These are phyloP conservation scores for Saxophila tyrrhenica DNA, from an alignment of 495 filamentous ascomycete species.

Conservation along the genomic window DNA sequence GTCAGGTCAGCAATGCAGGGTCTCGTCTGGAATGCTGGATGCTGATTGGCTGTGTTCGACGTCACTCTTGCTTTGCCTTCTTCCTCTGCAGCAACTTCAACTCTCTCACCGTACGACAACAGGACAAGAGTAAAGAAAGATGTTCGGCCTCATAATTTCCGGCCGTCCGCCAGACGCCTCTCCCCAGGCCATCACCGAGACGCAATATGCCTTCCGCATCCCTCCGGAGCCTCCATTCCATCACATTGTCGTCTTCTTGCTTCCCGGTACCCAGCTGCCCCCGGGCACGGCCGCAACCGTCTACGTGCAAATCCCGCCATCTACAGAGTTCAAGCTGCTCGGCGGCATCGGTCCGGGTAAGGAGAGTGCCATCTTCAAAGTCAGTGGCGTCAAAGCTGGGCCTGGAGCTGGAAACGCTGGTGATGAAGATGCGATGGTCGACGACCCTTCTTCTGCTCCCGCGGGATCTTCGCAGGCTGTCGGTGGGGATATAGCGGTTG, in stretches of 20 bases:
- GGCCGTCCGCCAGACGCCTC: conserved; percentile 51
- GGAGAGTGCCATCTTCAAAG: conserved; percentile 75
- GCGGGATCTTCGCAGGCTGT: conserved; percentile 1
- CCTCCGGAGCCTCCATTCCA: conserved; percentile 49
- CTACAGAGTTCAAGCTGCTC: conserved; percentile 58
- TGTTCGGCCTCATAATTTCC: conserved; percentile 35
- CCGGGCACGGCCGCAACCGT: conserved; percentile 72
- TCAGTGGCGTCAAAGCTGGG: conserved; percentile 27
- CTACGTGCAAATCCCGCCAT: conserved; percentile 59
- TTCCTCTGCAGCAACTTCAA: neutral
- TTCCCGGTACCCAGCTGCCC: conserved; percentile 67
- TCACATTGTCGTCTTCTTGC: conserved; percentile 80
- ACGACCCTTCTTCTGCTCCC: conserved; percentile 14
- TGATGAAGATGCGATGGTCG: conserved; percentile 35
- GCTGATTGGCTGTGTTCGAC: neutral
- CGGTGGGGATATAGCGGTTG: conserved; percentile 47
- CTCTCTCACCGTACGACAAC: neutral
- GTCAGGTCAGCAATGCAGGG: neutral
- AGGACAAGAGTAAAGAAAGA: conserved; percentile 9
- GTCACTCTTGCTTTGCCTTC: too few relatives aligned
- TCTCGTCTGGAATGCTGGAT: too few relatives aligned
- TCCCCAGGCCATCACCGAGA: conserved; percentile 47
- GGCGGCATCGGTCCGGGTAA: conserved; percentile 82
- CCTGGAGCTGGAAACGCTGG: conserved; percentile 8
- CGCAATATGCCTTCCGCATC: conserved; percentile 56